A percentile compares a stretch with the other conserved stretches of the same genome.
Evolutionary conservation across 495 filamentous ascomycete species (phyloP).

Genomic region (Tuber magnatum): DNA sequence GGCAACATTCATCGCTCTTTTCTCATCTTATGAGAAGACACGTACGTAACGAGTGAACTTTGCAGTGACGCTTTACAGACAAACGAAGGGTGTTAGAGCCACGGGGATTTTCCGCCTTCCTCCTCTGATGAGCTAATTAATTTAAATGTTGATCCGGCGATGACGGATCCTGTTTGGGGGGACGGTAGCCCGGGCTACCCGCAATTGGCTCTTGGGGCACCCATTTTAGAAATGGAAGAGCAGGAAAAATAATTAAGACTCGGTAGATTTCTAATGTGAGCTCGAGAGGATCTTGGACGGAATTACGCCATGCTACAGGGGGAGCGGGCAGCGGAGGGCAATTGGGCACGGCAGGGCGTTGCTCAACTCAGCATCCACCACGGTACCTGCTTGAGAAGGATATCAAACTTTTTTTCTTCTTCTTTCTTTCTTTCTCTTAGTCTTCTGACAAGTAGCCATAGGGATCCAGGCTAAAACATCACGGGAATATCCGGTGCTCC

Average conservation of each 20-base stretch:
- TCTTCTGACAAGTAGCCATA: neutral
- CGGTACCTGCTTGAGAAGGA: neutral
- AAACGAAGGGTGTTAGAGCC: neutral
- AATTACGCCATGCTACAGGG: neutral
- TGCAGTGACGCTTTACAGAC: neutral
- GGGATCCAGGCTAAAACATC: slow-evolving; percentile 3
- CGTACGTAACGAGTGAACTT: neutral
- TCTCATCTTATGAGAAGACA: slow-evolving; percentile 1
- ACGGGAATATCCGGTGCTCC: slow-evolving; percentile 5
- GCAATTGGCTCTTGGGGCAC: slow-evolving; percentile 17
- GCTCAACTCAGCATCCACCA: neutral
- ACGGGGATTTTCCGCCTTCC: neutral
- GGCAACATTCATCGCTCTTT: neutral
- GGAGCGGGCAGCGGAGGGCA: neutral
- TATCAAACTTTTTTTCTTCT: neutral
- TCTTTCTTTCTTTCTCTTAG: neutral
- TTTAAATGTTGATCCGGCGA: slow-evolving; percentile 18
- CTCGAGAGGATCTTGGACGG: neutral
- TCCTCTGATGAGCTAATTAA: slow-evolving; percentile 27
- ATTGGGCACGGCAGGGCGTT: neutral
- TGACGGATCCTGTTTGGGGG: neutral
- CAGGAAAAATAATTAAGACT: neutral
- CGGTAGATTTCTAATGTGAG: neutral
- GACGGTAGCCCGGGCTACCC: neutral
- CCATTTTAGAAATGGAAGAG: neutral